Evolutionary conservation across 192 early-diverging fungal species (phyloP).

Genomic region (Coemansia sp.): DNA sequence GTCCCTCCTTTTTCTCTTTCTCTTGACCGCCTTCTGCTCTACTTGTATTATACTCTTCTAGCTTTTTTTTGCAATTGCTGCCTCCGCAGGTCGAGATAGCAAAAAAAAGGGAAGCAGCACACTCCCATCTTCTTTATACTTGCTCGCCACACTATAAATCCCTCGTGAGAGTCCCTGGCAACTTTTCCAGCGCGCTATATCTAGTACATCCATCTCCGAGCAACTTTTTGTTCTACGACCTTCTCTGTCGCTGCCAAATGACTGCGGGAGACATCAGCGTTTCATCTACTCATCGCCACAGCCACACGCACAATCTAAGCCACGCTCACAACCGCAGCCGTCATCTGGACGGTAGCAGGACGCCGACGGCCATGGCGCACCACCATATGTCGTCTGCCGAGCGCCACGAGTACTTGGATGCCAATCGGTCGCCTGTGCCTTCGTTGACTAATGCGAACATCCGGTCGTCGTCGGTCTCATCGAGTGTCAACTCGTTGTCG

Average conservation of each 20-base stretch:
- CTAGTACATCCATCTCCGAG: neutral
- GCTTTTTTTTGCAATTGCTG: neutral
- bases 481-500: constrained; percentile 51
- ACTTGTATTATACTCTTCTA: neutral
- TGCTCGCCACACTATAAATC: neutral
- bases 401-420: constrained; percentile 13
- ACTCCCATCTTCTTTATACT: neutral
- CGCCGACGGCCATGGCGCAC: constrained; percentile 10
- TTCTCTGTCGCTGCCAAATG: neutral
- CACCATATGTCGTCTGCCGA: neutral
- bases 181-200: neutral
- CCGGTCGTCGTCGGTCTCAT: constrained; percentile 47
- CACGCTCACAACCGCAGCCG: constrained; percentile 3
- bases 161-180: neutral
- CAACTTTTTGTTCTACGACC: neutral
- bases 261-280: constrained; percentile 16
- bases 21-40: neutral
- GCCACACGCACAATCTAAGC: constrained; percentile 2
- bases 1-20: constrained; percentile 1
- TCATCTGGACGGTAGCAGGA: neutral
- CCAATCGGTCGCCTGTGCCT: constrained; percentile 45
- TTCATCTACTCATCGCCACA: neutral
- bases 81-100: constrained; percentile 3
- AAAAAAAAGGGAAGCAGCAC: neutral
- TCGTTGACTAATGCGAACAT: constrained; percentile 42